Evolutionary conservation across 1,284 basidiomycete genomes (phyloP).

Genomic region (Marasmius oreades): DNA sequence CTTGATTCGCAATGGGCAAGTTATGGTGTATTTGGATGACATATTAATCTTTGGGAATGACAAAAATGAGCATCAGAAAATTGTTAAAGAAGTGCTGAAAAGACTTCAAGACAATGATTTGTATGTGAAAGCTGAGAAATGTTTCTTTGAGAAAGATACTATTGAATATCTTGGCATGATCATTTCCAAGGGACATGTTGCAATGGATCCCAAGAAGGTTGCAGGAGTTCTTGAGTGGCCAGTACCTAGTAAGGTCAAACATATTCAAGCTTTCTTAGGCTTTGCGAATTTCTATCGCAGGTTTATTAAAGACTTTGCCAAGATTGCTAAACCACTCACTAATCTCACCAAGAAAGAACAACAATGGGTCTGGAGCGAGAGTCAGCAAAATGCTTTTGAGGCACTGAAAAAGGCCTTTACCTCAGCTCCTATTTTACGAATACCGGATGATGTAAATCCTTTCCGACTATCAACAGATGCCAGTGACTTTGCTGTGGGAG

Average conservation of each 20-base stretch:
- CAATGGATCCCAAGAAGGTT: constrained; percentile 30
- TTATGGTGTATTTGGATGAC: constrained; percentile 19
- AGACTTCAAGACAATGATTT: constrained; percentile 21
- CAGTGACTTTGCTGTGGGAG: too few species aligned
- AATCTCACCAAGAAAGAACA: constrained; percentile 15
- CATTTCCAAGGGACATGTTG: constrained; percentile 22
- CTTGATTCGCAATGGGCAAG: constrained; percentile 14
- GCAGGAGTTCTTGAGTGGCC: constrained; percentile 27
- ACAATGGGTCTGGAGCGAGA: constrained; percentile 4
- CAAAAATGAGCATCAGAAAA: constrained; percentile 11
- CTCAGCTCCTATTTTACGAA: too few species aligned
- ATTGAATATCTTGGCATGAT: constrained; percentile 34
- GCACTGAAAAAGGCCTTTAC: too few species aligned
- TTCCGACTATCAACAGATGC: too few species aligned
- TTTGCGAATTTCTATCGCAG: constrained; percentile 32
- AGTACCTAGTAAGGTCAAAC: constrained; percentile 21
- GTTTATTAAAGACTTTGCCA: constrained; percentile 29
- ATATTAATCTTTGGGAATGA: constrained; percentile 16
- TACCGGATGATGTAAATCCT: too few species aligned
- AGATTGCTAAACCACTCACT: constrained; percentile 23
- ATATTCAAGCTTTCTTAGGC: constrained; percentile 31
- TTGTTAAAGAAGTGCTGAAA: constrained; percentile 25
- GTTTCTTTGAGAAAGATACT: constrained; percentile 21
- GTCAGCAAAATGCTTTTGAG: too few species aligned
- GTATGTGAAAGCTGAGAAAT: constrained; percentile 26